These are phyloP conservation scores for Amylocystis lapponica DNA, from an alignment of 768 basidiomycete genomes.

Conservation along the genomic window DNA sequence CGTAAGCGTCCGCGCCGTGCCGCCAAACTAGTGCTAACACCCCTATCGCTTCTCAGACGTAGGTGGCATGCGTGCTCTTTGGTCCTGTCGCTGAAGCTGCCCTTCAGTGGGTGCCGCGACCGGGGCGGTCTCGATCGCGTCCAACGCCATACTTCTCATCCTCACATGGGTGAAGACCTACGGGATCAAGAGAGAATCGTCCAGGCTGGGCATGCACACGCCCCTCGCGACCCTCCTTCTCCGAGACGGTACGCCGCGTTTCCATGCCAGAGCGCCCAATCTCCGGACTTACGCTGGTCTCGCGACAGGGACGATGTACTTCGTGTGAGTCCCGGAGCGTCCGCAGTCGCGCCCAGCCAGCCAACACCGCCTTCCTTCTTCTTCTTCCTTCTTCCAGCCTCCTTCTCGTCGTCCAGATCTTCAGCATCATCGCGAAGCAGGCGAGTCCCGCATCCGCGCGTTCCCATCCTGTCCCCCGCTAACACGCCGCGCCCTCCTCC, in stretches of 20 bases:
- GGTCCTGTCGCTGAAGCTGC: no score
- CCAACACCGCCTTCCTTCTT: not conserved
- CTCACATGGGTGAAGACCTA: constrained; percentile 11
- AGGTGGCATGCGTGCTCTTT: no score
- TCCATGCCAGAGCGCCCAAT: no score
- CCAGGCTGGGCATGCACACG: constrained; percentile 6
- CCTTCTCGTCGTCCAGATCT: constrained; percentile 9
- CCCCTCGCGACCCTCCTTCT: constrained; percentile 10
- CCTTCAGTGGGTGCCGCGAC: constrained; percentile 4
- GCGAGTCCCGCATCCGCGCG: no score
- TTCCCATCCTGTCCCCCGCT: constrained; percentile 4
- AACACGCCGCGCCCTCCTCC: no score
- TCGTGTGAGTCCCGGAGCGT: constrained; percentile 3
- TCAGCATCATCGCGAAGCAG: constrained; percentile 6
- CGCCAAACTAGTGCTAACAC: no score
- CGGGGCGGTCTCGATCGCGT: not conserved
- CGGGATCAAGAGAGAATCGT: constrained; percentile 6
- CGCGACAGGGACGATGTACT: constrained; percentile 7
- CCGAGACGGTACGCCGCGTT: constrained; percentile 6
- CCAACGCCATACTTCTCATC: constrained; percentile 4
- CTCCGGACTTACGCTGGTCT: no score
- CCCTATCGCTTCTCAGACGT: no score
- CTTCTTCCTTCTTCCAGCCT: not conserved
- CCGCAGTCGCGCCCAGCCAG: not conserved
- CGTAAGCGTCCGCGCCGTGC: no score